A percentile compares a stretch with the other conserved stretches of the same genome.
Conservation (phyloP, 345 rosid genomes). For the Camelina neglecta region DNA sequence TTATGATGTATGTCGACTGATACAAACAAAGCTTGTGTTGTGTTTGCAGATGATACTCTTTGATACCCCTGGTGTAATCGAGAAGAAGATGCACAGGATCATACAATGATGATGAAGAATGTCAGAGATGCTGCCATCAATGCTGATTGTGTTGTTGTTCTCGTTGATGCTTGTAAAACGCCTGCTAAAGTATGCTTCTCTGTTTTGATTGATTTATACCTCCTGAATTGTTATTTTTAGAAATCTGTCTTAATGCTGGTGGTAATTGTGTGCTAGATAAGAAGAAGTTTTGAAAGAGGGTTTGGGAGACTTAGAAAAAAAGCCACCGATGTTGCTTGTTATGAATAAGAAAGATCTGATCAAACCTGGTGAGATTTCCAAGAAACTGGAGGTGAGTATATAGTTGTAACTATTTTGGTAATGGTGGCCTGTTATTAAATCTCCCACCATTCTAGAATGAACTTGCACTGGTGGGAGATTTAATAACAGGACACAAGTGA, state of each 20-base stretch:
- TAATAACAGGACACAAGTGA: too few species aligned
- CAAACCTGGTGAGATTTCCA: constrained; percentile 97
- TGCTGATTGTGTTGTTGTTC: constrained; percentile 83
- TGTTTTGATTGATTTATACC: not conserved
- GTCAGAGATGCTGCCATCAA: constrained; percentile 85
- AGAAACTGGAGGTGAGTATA: constrained; percentile 85
- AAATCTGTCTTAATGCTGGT: constrained; percentile 16
- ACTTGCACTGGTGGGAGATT: constrained; percentile 35
- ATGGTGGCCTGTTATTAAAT: constrained; percentile 13
- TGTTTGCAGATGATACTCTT: constrained; percentile 79
- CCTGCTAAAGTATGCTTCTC: constrained; percentile 69
- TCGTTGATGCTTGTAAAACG: constrained; percentile 86
- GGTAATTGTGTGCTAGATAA: constrained; percentile 55
- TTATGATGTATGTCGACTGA: not conserved
- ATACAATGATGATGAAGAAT: constrained; percentile 98
- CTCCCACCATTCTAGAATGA: constrained; percentile 29
- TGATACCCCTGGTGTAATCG: constrained; percentile 95
- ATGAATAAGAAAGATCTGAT: constrained; percentile 92
- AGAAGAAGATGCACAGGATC: constrained; percentile 94
- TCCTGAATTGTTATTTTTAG: constrained; percentile 3
- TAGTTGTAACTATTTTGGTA: too few species aligned
- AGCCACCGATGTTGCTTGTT: constrained; percentile 76
- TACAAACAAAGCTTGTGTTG: constrained; percentile 19
- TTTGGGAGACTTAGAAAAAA: constrained; percentile 55
- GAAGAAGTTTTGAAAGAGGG: constrained; percentile 87